Evolutionary conservation across 2,329 filamentous ascomycete genomes (phyloP).

Genomic region (Pseudogymnoascus sp.): DNA sequence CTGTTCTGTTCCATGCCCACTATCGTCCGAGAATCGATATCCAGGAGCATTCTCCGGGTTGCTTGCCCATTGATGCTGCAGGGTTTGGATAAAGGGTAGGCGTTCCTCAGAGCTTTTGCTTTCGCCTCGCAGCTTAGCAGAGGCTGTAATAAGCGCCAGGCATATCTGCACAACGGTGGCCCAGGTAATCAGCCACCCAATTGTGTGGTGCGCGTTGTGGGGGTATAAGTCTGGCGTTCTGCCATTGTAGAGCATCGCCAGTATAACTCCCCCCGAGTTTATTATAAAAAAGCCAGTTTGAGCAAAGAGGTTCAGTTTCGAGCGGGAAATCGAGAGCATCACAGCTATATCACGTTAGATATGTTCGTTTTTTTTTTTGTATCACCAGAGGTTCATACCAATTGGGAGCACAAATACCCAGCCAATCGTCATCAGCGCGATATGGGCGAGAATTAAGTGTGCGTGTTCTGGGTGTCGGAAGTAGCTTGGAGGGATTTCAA

Average conservation of each 20-base stretch:
- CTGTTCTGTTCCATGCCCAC: conserved; percentile 64
- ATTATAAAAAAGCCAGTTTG: conserved; percentile 62
- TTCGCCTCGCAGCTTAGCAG: conserved; percentile 21
- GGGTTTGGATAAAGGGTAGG: conserved; percentile 56
- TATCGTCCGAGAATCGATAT: conserved; percentile 58
- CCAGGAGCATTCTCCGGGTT: conserved; percentile 20
- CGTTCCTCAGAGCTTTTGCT: conserved; percentile 38
- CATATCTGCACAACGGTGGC: conserved; percentile 63
- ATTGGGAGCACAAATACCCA: conserved; percentile 66
- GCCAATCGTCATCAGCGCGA: conserved; percentile 57
- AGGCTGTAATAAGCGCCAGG: conserved; percentile 36
- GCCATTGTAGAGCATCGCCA: conserved; percentile 67
- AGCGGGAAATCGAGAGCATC: conserved; percentile 77
- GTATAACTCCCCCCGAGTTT: conserved; percentile 57
- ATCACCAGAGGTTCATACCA: conserved; percentile 40
- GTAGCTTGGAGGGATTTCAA: conserved; percentile 32
- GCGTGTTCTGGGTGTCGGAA: conserved; percentile 35
- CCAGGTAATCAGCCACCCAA: conserved; percentile 77
- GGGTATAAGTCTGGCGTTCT: conserved; percentile 79
- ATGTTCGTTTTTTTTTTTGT: not conserved
- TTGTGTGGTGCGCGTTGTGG: conserved; percentile 73
- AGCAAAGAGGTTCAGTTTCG: conserved; percentile 60
- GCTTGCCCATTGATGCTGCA: conserved; percentile 43
- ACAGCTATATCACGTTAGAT: conserved; percentile 36
- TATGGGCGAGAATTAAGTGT: conserved; percentile 47